Evolutionary conservation across 495 filamentous ascomycete species (phyloP).

Genomic region (Penicillium coffeae): DNA sequence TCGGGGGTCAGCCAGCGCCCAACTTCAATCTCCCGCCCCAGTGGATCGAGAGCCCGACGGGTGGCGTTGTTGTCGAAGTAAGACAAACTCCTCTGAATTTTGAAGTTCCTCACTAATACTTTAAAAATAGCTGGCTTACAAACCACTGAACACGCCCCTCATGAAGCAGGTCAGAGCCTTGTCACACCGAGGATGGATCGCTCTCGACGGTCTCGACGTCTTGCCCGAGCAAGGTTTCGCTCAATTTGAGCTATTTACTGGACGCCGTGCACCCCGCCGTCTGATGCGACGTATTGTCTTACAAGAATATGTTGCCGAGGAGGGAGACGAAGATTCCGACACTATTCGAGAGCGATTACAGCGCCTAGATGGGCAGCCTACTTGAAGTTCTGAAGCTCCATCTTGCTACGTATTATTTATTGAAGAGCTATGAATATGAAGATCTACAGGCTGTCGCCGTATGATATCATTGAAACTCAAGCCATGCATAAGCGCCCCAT

Average conservation of each 20-base stretch:
- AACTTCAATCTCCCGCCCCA: conserved; percentile 66
- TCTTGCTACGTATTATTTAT: not conserved
- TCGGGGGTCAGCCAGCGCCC: conserved; percentile 57
- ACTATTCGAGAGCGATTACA: conserved; percentile 32
- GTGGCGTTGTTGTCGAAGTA: conserved; percentile 73
- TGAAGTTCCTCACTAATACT: not conserved
- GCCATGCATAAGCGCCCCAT: not conserved
- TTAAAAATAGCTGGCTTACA: conserved; percentile 58
- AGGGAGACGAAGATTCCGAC: conserved; percentile 31
- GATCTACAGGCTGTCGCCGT: not conserved
- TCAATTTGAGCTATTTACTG: conserved; percentile 78
- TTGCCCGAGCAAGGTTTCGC: conserved; percentile 77
- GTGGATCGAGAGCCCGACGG: conserved; percentile 73
- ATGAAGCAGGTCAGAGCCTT: conserved; percentile 58
- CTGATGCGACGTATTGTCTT: conserved; percentile 55
- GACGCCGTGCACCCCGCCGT: conserved; percentile 65
- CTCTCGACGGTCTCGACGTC: conserved; percentile 72
- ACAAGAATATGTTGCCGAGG: conserved; percentile 38
- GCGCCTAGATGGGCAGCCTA: conserved; percentile 36
- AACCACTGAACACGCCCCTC: conserved; percentile 66
- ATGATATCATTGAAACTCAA: not conserved
- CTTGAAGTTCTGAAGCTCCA: conserved; percentile 14
- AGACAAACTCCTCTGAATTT: conserved; percentile 9
- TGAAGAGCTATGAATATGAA: not conserved
- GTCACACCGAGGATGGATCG: conserved; percentile 63